A percentile compares a stretch with the other conserved stretches of the same genome.
Evolutionary conservation across 73 alveolate genomes (phyloP).

Genomic region (Effrenium voratum): DNA sequence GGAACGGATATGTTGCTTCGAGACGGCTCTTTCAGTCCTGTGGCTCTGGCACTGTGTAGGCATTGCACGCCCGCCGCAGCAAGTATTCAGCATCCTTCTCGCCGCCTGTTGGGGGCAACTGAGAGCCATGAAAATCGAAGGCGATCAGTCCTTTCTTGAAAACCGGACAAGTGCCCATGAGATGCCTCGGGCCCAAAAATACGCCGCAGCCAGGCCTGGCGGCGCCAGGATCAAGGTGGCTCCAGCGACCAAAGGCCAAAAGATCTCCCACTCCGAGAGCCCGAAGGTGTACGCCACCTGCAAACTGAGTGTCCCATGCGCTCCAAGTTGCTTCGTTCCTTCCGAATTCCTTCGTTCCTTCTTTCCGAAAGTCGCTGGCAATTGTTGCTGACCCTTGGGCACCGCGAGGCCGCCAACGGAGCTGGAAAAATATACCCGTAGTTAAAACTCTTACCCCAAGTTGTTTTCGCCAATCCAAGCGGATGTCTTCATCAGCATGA

Average conservation of each 20-base stretch:
- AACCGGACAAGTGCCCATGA: no score
- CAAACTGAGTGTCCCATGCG: neutral
- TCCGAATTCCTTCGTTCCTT: no score
- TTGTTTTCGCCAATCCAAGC: no score
- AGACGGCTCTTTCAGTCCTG: slow-evolving; percentile 10
- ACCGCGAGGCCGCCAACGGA: no score
- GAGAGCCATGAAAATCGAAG: no score
- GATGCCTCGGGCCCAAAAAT: neutral
- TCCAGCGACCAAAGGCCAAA: slow-evolving; percentile 89
- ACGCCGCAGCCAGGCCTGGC: slow-evolving; percentile 38
- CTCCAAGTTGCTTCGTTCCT: no score
- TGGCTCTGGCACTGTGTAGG: slow-evolving; percentile 29
- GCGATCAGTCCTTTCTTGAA: no score
- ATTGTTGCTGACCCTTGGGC: no score
- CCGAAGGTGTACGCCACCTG: slow-evolving; percentile 93
- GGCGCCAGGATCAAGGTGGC: slow-evolving; percentile 60
- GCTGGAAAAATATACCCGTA: no score
- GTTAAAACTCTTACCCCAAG: no score
- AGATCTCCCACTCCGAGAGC: slow-evolving; percentile 90
- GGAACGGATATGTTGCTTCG: neutral
- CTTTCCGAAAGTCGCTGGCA: neutral
- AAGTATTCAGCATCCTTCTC: slow-evolving; percentile 91
- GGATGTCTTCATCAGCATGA: no score
- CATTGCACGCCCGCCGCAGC: slow-evolving; percentile 78
- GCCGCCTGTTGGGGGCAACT: slow-evolving; percentile 10